Evolutionary conservation across 1,284 basidiomycete genomes (phyloP), one percentile per base, ranked within the genome.

Genomic region (Puccinia triticina): DNA sequence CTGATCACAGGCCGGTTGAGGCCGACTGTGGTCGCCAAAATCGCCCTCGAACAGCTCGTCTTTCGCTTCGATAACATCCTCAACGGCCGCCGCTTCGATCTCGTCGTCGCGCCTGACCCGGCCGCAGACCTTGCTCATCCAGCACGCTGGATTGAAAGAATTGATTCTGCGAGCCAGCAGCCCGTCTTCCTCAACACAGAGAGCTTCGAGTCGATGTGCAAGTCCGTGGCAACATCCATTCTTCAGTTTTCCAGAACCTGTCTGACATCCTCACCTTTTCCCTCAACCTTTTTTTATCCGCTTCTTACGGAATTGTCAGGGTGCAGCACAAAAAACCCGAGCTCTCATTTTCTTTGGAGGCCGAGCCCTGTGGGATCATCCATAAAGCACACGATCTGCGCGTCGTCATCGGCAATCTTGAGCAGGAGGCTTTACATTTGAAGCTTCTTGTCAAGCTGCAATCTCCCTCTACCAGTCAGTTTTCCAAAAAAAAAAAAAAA

Each of bases 211-310:
- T 72, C 78, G 23, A 21, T 43, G 26, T 80, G 78, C 67, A 53
- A 72, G 78, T 80, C 11, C 53, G 78, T n/a, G n/a, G n/a, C n/a
- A n/a, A n/a, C n/a, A n/a, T 80, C n/a, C 18, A n/a, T 29, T 43
- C 0, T n/a, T 40, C 26, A 57, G 16, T 61, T 4, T 2, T 26
- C 26, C 1, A 66, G 32, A 66, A 18, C 1, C 61, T 23, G 21
- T 34, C 26, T 26, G 55, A 29, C 4, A 29, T n/a, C 55, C 43
- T 37, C 14, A 57, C 16, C 21, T 21, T 43, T 48, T 69, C 61
- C 23, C 40, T 77, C n/a, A 48, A 32, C 32, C 7, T 34, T 75
- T 23, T 23, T 50, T 12, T 32, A 46, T 71, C 16, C 21, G 29
- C 21, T 46, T 21, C 57, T 26, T n/a, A n/a, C 26, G n/a, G 32